Base-by-base conservation (phyloP, 345 rosid species). In the Gossypium raimondii region DNA sequence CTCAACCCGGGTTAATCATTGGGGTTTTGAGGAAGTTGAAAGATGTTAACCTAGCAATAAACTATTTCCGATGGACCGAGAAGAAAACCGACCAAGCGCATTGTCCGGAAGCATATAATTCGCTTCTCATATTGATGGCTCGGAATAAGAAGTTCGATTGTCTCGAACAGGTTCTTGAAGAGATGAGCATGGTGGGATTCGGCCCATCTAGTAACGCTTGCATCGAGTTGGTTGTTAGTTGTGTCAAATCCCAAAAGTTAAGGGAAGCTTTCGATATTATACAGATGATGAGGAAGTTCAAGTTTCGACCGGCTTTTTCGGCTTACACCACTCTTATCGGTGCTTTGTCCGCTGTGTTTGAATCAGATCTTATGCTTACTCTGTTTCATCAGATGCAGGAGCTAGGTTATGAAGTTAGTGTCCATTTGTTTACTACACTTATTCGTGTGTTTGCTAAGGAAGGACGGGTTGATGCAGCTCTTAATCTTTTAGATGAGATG, bases 361-460 rank as follows among this genome's bases (percentile, higher is more conserved):
- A 88, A 63, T 88, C 94, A 43, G 89, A 86, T 81, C 85, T 75
- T 73, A 91, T 91, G 99, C 87, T 90, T 45, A 82, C 84, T 51
- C 93, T 95, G 72, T 91, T 95, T 80, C 87, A 84, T 72, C 92
- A 95, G 74, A 95, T 95, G 97, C 98, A 95, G 82, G 99, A 93
- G 78, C 80, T 93, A 45, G 97, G 98, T n/a, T 95, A 95, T 73
- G 99, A 93, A 78, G 89, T 89, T 50, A 88, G 84, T 43, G 88
- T 90, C 73, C 92, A 89, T 84, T 76, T 95, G 59, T 90, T 95
- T 81, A 93, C 98, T n/a, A 93, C 97, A 51, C 76, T 95, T 62
- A 90, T 93, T 79, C 89, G 96, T 13, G 92, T 80, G 6, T 87
- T 93, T 82, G 96, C 99, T 60, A 89, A 82, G 83, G 91, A 87